phyloP scores from a whole-genome alignment of 2,329 filamentous ascomycete species.

The Fusarium equiseti region DNA sequence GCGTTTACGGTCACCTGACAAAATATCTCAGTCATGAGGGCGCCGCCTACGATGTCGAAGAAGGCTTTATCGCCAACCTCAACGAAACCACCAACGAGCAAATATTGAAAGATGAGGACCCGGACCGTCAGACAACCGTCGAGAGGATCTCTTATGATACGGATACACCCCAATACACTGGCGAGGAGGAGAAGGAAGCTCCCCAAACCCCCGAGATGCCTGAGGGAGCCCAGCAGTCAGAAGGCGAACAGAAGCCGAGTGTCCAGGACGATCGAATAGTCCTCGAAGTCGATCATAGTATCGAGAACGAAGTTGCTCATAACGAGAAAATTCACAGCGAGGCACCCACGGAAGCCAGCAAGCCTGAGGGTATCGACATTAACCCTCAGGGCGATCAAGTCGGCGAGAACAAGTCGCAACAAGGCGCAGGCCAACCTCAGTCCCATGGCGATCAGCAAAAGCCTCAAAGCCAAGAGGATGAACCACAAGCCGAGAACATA shows the following conservation, averaged over 20 bases:
- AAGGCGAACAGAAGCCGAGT: constrained; percentile 1
- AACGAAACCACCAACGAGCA: constrained; percentile 48
- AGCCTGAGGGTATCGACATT: constrained; percentile 1
- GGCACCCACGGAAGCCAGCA: not conserved
- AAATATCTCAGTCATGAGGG: constrained; percentile 48
- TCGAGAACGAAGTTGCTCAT: not conserved
- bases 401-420: not conserved
- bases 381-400: constrained; percentile 4
- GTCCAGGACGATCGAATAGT: constrained; percentile 5
- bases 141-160: constrained; percentile 17
- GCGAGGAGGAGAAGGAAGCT: constrained; percentile 21
- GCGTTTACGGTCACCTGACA: constrained; percentile 49
- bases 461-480: constrained; percentile 12
- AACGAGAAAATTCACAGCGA: not conserved
- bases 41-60: constrained; percentile 53
- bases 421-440: not conserved
- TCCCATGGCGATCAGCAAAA: constrained; percentile 6
- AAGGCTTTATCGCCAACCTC: constrained; percentile 47
- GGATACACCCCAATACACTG: constrained; percentile 21
- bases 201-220: constrained; percentile 3
- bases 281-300: constrained; percentile 13
- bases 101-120: constrained; percentile 21
- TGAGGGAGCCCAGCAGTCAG: constrained; percentile 1
- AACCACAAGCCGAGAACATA: constrained; percentile 8
- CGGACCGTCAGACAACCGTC: constrained; percentile 2